phyloP scores from a whole-genome alignment of 192 early-diverging fungal species.

The Backusella liffmaniae region DNA sequence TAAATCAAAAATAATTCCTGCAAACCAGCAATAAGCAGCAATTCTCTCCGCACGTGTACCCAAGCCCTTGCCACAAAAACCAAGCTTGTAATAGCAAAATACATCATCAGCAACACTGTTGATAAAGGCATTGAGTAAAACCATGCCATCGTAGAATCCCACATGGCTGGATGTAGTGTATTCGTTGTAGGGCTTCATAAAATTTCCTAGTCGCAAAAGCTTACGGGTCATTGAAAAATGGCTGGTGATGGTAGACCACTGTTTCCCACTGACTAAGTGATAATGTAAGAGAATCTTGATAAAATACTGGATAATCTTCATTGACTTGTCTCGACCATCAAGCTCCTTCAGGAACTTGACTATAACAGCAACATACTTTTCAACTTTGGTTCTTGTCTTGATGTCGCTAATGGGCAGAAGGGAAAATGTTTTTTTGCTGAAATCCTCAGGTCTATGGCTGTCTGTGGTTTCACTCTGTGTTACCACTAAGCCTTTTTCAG shows the following conservation, averaged over 20 bases:
- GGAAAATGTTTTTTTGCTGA: neutral
- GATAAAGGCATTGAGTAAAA: constrained; percentile 19
- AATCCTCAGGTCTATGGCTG: neutral
- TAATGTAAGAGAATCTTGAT: constrained; percentile 69
- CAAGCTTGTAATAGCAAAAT: constrained; percentile 70
- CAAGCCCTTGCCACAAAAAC: constrained; percentile 51
- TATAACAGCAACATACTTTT: constrained; percentile 36
- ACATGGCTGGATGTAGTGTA: constrained; percentile 22
- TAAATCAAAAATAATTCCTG: constrained; percentile 66
- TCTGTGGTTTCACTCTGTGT: neutral
- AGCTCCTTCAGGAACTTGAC: constrained; percentile 63
- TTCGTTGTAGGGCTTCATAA: constrained; percentile 62
- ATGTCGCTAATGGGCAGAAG: neutral
- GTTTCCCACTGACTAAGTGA: constrained; percentile 29
- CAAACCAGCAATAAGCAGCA: constrained; percentile 70
- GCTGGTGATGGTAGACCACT: constrained; percentile 50
- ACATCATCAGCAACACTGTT: constrained; percentile 79
- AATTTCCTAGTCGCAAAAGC: constrained; percentile 69
- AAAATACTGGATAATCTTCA: constrained; percentile 78
- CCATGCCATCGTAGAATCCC: neutral
- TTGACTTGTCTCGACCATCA: constrained; percentile 83
- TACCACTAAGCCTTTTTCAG: neutral
- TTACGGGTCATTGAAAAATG: constrained; percentile 76
- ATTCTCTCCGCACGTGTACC: constrained; percentile 54
- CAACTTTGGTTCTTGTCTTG: neutral